phyloP scores from a whole-genome alignment of 139 green algal genomes.

The Chlorella sorokiniana region DNA sequence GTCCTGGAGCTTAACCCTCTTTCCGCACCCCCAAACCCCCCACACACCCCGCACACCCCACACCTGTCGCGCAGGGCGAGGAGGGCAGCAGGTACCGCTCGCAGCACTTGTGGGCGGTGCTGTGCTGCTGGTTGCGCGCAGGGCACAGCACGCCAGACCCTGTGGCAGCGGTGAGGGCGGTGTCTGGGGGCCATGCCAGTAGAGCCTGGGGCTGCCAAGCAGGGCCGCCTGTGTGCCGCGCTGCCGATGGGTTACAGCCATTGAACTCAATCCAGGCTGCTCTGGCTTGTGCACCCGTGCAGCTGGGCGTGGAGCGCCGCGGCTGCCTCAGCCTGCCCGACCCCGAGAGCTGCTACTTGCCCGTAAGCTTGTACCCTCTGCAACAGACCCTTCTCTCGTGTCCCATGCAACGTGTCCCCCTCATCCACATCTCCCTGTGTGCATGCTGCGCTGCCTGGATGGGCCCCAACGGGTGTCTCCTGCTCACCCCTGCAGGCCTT shows the following conservation, averaged over 20 bases:
- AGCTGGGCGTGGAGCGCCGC: constrained; percentile 14
- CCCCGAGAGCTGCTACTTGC: constrained; percentile 15
- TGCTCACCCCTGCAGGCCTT: neutral
- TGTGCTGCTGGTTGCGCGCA: constrained; percentile 7
- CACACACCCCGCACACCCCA: too few relatives aligned
- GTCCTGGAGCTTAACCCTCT: too few relatives aligned
- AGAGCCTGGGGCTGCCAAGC: too few relatives aligned
- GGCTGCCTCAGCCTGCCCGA: constrained; percentile 14
- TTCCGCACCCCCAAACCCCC: too few relatives aligned
- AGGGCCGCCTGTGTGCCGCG: too few relatives aligned
- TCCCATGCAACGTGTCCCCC: neutral
- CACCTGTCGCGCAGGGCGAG: neutral
- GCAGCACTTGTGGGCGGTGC: constrained; percentile 19
- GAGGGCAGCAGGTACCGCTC: constrained; percentile 13
- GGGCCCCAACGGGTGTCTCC: neutral
- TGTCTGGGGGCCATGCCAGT: neutral
- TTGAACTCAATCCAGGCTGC: too few relatives aligned
- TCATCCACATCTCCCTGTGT: neutral
- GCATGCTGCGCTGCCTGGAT: neutral
- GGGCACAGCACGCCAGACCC: neutral
- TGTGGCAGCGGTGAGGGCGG: neutral
- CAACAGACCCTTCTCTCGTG: neutral
- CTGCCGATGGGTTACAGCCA: too few relatives aligned
- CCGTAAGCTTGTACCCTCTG: neutral
- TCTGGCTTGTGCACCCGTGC: neutral